Evolutionary conservation across 805 yeast species (phyloP).

Genomic region (Metschnikowia colocasiae): DNA sequence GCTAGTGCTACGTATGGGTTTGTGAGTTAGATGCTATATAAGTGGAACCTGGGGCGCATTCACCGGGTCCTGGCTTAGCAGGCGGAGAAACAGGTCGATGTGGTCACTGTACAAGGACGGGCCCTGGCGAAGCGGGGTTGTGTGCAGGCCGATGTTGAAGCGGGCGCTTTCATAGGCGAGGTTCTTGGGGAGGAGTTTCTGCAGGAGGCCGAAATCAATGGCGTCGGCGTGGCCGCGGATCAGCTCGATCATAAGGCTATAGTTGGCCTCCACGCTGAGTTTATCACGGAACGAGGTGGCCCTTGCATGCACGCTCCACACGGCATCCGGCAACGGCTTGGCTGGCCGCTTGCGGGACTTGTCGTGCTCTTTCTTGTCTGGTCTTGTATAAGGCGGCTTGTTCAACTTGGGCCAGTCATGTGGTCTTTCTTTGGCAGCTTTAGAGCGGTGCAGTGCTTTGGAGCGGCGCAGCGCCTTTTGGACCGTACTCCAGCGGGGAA

Average conservation of each 20-base stretch:
- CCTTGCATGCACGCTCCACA: constrained; percentile 1
- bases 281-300: constrained; percentile 19
- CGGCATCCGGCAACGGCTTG: not conserved
- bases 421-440: not conserved
- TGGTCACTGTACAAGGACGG: constrained; percentile 16
- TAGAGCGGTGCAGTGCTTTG: not conserved
- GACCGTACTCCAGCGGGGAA: not conserved
- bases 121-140: constrained; percentile 5
- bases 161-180: constrained; percentile 20
- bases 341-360: not conserved
- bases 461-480: not conserved
- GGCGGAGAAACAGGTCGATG: constrained; percentile 25
- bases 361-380: not conserved
- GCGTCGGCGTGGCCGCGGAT: constrained; percentile 15
- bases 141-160: constrained; percentile 14
- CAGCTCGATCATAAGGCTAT: constrained; percentile 19
- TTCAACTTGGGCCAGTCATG: not conserved
- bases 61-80: constrained; percentile 9
- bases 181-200: constrained; percentile 25
- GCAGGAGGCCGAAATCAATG: constrained; percentile 25
- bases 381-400: not conserved
- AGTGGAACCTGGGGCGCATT: not conserved
- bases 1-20: too few species aligned
- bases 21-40: too few species aligned
- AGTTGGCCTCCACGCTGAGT: constrained; percentile 16